Conservation (phyloP, 2,329 filamentous ascomycete species). For the Botrytis byssoidea region DNA sequence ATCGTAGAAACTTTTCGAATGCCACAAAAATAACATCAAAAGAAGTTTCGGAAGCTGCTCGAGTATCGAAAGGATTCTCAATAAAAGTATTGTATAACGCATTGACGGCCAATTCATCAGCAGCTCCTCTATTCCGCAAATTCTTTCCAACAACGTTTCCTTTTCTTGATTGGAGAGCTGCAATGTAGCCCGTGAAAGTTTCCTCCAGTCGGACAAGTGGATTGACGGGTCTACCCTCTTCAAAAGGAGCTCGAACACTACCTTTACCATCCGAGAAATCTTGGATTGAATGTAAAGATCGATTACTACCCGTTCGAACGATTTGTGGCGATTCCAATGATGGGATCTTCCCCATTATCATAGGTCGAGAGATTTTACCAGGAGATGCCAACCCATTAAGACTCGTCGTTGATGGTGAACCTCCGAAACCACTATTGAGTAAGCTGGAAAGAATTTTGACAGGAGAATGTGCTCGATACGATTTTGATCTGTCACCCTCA, state of each 20-base stretch:
- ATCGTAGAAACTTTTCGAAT: slow-evolving; percentile 88
- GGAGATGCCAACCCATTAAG: slow-evolving; percentile 28
- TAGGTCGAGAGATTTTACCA: slow-evolving; percentile 36
- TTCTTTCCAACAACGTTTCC: slow-evolving; percentile 81
- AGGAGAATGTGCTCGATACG: slow-evolving; percentile 77
- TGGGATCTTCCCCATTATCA: slow-evolving; percentile 45
- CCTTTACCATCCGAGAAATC: slow-evolving; percentile 34
- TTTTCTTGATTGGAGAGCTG: slow-evolving; percentile 79
- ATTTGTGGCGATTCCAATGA: slow-evolving; percentile 40
- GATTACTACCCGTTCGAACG: slow-evolving; percentile 35
- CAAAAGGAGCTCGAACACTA: slow-evolving; percentile 43
- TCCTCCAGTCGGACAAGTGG: slow-evolving; percentile 75
- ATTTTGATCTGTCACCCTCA: slow-evolving; percentile 62
- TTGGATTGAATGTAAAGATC: slow-evolving; percentile 34
- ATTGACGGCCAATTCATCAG: slow-evolving; percentile 79
- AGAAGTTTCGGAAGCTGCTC: slow-evolving; percentile 70
- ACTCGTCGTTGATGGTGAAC: slow-evolving; percentile 42
- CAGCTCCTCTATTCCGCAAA: slow-evolving; percentile 65
- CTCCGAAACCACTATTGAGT: slow-evolving; percentile 59
- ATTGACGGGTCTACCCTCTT: slow-evolving; percentile 59
- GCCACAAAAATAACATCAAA: slow-evolving; percentile 86
- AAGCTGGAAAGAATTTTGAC: slow-evolving; percentile 88
- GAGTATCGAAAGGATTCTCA: slow-evolving; percentile 76
- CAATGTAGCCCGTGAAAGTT: slow-evolving; percentile 78
- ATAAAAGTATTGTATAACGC: slow-evolving; percentile 87